These are phyloP conservation scores for Flaveria robusta DNA, from an alignment of 129 eudicot genomes.

Conservation along the genomic window DNA sequence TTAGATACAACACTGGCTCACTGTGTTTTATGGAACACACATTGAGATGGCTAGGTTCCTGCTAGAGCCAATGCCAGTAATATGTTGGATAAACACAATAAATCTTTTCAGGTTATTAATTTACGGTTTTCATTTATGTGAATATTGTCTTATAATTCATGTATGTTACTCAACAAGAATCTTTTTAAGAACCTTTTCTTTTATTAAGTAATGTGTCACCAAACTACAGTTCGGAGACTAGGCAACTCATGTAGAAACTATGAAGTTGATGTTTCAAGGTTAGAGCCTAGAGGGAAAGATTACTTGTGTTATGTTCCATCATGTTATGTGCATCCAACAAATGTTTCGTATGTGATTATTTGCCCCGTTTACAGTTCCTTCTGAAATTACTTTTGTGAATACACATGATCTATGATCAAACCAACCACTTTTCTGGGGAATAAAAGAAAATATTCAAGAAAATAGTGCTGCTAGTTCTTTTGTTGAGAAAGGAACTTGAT, in stretches of 20 bases:
- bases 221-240: neutral
- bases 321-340: neutral
- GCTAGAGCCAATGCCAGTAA: neutral
- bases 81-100: neutral
- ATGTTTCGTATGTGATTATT: neutral
- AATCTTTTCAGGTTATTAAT: neutral
- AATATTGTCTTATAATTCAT: neutral
- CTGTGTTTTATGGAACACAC: neutral
- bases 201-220: neutral
- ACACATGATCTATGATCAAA: neutral
- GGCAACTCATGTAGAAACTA: neutral
- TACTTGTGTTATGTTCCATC: neutral
- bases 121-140: neutral
- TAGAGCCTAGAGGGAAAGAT: neutral
- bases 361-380: neutral
- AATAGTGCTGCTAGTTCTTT: neutral
- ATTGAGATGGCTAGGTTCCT: neutral
- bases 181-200: neutral
- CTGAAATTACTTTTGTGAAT: neutral
- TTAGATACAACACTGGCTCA: neutral
- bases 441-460: neutral
- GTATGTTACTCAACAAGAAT: neutral
- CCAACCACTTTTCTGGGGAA: neutral
- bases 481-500: conserved; percentile 18
- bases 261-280: neutral